Evolutionary conservation across 345 rosid species (phyloP).

Genomic region (Bretschneidera sinensis): DNA sequence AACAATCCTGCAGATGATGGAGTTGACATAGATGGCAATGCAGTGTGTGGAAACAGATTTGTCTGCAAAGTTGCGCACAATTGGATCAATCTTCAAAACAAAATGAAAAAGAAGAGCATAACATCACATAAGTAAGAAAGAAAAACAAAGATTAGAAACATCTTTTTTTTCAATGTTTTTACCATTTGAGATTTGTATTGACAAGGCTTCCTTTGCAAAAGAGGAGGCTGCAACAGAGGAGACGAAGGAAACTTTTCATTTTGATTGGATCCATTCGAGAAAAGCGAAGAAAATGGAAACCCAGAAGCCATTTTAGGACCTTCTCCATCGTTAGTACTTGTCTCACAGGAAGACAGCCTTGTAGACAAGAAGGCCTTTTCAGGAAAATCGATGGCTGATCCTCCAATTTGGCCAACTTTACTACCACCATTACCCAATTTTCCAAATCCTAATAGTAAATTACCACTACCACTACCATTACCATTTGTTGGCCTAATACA

Average conservation of each 20-base stretch:
- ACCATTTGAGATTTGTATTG: constrained; percentile 38
- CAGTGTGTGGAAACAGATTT: constrained; percentile 22
- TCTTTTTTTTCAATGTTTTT: background rate
- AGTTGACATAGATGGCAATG: constrained; percentile 18
- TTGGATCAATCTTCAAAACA: background rate
- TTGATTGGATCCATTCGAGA: constrained; percentile 27
- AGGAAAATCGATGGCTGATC: constrained; percentile 22
- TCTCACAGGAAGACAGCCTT: constrained; percentile 14
- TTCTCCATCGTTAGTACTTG: constrained; percentile 4
- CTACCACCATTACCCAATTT: too few relatives aligned
- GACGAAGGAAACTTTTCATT: constrained; percentile 30
- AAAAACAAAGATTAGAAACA: too few relatives aligned
- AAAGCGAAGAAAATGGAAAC: constrained; percentile 24
- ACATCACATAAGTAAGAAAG: background rate
- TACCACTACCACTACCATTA: constrained; percentile 20
- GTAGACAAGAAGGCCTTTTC: constrained; percentile 23
- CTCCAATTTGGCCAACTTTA: constrained; percentile 12
- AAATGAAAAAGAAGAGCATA: background rate
- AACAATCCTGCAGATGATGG: constrained; percentile 30
- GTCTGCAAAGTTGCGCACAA: constrained; percentile 29
- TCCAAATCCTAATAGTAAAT: too few relatives aligned
- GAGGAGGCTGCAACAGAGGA: too few relatives aligned
- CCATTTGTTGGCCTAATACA: too few relatives aligned
- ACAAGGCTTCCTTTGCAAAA: constrained; percentile 31
- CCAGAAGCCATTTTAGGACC: constrained; percentile 19